Conservation (phyloP, 2,329 filamentous ascomycete genomes). For the Graphilbum sp. region DNA sequence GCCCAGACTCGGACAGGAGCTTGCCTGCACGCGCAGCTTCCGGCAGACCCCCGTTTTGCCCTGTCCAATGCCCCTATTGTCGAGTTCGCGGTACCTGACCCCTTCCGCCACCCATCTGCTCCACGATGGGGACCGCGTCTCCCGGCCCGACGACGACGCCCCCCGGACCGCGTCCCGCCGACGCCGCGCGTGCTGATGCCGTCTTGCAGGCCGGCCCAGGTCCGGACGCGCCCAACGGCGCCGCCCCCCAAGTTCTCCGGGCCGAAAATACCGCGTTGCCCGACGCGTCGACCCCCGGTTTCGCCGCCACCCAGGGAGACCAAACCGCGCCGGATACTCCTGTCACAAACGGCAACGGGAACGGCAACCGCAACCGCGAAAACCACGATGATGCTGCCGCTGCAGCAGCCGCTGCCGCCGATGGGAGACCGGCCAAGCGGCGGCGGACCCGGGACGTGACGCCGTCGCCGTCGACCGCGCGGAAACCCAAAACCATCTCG, state of each 20-base stretch:
- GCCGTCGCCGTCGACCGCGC: conserved; percentile 17
- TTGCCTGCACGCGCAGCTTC: conserved; percentile 28
- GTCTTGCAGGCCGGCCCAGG: background rate
- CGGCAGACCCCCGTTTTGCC: conserved; percentile 38
- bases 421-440: conserved; percentile 45
- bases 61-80: conserved; percentile 40
- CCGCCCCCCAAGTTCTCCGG: background rate
- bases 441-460: conserved; percentile 38
- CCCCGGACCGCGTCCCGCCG: conserved; percentile 15
- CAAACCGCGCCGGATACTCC: too few species aligned
- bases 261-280: too few species aligned
- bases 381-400: too few species aligned
- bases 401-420: background rate
- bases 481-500: conserved; percentile 42
- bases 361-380: too few species aligned
- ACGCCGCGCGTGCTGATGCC: background rate
- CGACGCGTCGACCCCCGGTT: too few species aligned
- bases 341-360: too few species aligned
- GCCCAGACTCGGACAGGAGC: conserved; percentile 32
- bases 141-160: conserved; percentile 24
- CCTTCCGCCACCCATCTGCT: conserved; percentile 25
- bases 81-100: conserved; percentile 34
- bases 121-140: conserved; percentile 46
- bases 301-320: too few species aligned
- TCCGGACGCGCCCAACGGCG: background rate